Percentiles rank a stretch among this genome's conserved stretches.
These are phyloP conservation scores for Phytomonas francai DNA, from an alignment of 208 protist species.

Conservation along the genomic window DNA sequence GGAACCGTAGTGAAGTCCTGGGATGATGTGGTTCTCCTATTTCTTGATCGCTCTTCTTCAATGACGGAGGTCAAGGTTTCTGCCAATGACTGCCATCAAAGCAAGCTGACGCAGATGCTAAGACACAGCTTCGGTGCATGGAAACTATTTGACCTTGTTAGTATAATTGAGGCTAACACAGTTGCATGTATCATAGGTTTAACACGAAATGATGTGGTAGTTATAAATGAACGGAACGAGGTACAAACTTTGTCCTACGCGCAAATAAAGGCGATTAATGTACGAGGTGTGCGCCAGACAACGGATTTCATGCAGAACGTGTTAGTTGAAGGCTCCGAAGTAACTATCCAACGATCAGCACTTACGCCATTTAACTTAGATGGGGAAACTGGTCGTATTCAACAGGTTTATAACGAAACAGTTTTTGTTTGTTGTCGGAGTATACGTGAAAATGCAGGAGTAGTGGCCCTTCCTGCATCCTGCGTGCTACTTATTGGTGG, in stretches of 20 bases:
- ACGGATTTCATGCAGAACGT: slow-evolving; percentile 69
- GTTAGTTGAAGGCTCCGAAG: slow-evolving; percentile 63
- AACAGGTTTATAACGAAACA: slow-evolving; percentile 78
- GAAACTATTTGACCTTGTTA: slow-evolving; percentile 81
- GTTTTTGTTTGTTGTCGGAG: slow-evolving; percentile 72
- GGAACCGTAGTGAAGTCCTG: slow-evolving; percentile 80
- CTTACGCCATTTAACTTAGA: slow-evolving; percentile 53
- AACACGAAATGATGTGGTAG: slow-evolving; percentile 54
- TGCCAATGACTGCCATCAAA: slow-evolving; percentile 82
- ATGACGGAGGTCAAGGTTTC: slow-evolving; percentile 60
- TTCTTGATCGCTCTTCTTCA: slow-evolving; percentile 52
- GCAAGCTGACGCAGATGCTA: slow-evolving; percentile 58
- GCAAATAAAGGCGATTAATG: slow-evolving; percentile 49
- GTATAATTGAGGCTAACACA: slow-evolving; percentile 45
- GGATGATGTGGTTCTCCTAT: slow-evolving; percentile 69
- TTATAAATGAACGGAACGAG: slow-evolving; percentile 80
- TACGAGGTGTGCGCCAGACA: slow-evolving; percentile 29
- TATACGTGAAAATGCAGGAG: slow-evolving; percentile 57
- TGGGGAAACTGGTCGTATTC: slow-evolving; percentile 71
- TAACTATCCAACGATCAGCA: slow-evolving; percentile 50
- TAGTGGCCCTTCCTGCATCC: slow-evolving; percentile 57
- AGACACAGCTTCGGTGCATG: slow-evolving; percentile 60
- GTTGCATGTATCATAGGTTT: slow-evolving; percentile 74
- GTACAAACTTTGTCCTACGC: slow-evolving; percentile 54
- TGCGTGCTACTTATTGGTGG: slow-evolving; percentile 66